phyloP scores from a whole-genome alignment of 2,329 filamentous ascomycete species.

The Achaetomium macrosporum region DNA sequence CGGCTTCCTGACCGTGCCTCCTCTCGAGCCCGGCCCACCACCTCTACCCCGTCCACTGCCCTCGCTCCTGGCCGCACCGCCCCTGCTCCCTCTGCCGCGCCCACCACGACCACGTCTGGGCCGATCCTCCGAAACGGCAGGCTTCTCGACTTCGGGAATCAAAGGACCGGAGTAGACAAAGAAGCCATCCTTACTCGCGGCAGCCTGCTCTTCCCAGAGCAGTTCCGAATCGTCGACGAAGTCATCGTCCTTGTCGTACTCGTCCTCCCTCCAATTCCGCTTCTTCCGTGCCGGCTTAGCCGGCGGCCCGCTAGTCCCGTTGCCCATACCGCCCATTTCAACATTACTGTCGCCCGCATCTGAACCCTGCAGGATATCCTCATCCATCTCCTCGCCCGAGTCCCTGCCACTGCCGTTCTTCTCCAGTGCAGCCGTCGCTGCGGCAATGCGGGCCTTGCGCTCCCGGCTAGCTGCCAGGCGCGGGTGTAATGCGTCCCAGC shows the following conservation, averaged over 20 bases:
- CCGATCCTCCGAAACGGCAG: slow-evolving; percentile 56
- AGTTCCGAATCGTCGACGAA: slow-evolving; percentile 92
- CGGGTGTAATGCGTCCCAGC: slow-evolving; percentile 89
- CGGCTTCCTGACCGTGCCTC: slow-evolving; percentile 71
- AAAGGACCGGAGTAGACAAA: slow-evolving; percentile 96
- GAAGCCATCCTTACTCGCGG: slow-evolving; percentile 91
- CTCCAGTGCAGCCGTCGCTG: slow-evolving; percentile 79
- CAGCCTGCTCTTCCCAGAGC: slow-evolving; percentile 91
- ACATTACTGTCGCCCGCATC: slow-evolving; percentile 75
- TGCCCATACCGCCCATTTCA: slow-evolving; percentile 71
- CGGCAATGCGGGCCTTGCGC: slow-evolving; percentile 79
- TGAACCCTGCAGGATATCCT: slow-evolving; percentile 54
- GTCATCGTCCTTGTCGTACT: slow-evolving; percentile 76
- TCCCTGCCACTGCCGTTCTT: slow-evolving; percentile 63
- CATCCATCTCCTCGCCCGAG: slow-evolving; percentile 76
- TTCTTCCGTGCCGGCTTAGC: slow-evolving; percentile 68
- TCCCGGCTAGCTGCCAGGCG: slow-evolving; percentile 83
- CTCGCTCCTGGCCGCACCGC: slow-evolving; percentile 52
- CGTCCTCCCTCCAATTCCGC: slow-evolving; percentile 72
- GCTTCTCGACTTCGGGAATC: slow-evolving; percentile 79
- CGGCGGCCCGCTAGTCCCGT: slow-evolving; percentile 40
- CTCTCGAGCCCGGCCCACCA: slow-evolving; percentile 62
- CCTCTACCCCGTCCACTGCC: slow-evolving; percentile 53
- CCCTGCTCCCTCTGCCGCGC: slow-evolving; percentile 40
- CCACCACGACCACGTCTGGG: slow-evolving; percentile 61